Percentiles rank a stretch among this genome's conserved stretches.
phyloP scores from a whole-genome alignment of 495 filamentous ascomycete species.

The Penicillium diatomitis region DNA sequence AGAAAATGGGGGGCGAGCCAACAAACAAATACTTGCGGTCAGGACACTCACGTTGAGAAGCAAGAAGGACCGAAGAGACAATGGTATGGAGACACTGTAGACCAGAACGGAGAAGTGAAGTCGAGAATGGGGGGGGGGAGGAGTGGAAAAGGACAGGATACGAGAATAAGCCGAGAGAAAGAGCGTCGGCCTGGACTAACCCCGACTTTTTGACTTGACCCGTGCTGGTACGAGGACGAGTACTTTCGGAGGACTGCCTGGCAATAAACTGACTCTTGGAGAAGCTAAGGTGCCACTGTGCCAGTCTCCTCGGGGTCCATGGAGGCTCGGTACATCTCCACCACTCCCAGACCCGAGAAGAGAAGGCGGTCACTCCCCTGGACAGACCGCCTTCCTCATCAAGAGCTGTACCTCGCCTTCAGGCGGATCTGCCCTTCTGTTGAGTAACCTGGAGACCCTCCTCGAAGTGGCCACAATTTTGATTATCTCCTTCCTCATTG shows the following conservation, averaged over 20 bases:
- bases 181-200: no score
- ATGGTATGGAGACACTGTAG: neutral
- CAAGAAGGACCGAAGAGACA: conserved; percentile 6
- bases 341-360: neutral
- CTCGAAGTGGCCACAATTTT: no score
- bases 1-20: neutral
- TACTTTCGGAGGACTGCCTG: neutral
- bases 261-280: no score
- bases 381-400: no score
- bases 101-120: neutral
- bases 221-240: neutral
- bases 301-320: no score
- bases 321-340: no score
- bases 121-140: conserved; percentile 3
- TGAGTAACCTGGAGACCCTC: no score
- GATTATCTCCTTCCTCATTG: no score
- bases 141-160: conserved; percentile 3
- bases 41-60: conserved; percentile 3
- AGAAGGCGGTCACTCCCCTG: neutral
- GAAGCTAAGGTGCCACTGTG: no score
- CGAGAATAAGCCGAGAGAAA: neutral
- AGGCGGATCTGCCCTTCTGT: neutral
- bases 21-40: no score
- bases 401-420: no score
- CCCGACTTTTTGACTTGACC: no score